Conservation (phyloP, 2,329 filamentous ascomycete species). For the Cordyceps javanica region DNA sequence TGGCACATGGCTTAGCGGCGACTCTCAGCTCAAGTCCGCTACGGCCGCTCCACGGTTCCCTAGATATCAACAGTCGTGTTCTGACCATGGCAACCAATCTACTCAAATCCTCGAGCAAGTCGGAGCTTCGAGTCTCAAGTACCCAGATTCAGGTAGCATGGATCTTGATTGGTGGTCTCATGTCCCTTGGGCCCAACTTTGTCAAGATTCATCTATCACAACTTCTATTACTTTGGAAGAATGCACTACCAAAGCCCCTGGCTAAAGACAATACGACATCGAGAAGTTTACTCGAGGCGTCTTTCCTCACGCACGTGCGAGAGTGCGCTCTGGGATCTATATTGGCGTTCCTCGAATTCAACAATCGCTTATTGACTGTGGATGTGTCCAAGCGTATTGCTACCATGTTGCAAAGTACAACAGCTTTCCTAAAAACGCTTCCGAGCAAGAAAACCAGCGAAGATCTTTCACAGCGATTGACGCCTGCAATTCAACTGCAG, state of each 20-base stretch:
- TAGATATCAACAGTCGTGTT: slow-evolving; percentile 90
- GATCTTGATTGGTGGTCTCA: slow-evolving; percentile 92
- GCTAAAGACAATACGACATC: slow-evolving; percentile 84
- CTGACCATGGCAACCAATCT: slow-evolving; percentile 86
- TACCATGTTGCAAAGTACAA: slow-evolving; percentile 91
- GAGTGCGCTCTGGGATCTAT: slow-evolving; percentile 92
- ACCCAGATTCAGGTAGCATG: slow-evolving; percentile 97
- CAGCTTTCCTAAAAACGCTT: slow-evolving; percentile 78
- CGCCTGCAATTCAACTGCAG: slow-evolving; percentile 78
- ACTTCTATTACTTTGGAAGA: slow-evolving; percentile 91
- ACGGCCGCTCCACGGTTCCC: slow-evolving; percentile 86
- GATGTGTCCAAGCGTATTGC: slow-evolving; percentile 92
- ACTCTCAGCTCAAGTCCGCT: slow-evolving; percentile 83
- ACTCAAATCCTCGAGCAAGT: slow-evolving; percentile 86
- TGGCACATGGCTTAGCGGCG: slow-evolving; percentile 85
- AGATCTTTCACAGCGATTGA: slow-evolving; percentile 76
- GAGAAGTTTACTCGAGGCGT: slow-evolving; percentile 79
- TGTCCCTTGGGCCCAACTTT: slow-evolving; percentile 95
- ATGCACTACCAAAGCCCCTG: slow-evolving; percentile 89
- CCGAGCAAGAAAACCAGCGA: slow-evolving; percentile 80
- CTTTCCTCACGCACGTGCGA: slow-evolving; percentile 87
- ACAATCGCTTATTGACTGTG: slow-evolving; percentile 81
- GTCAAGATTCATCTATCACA: slow-evolving; percentile 98
- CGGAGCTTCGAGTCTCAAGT: slow-evolving; percentile 82
- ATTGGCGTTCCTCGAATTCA: slow-evolving; percentile 87